Percentiles rank a stretch among this genome's conserved stretches.
Conservation (phyloP, 345 rosid species). For the Bruguiera gymnorhiza region DNA sequence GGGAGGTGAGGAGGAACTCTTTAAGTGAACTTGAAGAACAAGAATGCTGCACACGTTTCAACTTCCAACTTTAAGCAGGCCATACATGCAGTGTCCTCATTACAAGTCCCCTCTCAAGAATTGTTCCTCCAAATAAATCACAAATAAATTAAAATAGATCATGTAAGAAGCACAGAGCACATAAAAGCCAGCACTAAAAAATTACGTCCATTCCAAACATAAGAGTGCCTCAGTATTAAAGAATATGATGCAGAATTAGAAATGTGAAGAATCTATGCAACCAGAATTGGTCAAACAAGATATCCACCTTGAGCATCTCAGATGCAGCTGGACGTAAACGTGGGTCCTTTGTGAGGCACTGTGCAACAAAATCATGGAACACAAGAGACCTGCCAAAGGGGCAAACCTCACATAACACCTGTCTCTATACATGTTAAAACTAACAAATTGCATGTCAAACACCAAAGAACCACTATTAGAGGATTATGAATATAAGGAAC, state of each 20-base stretch:
- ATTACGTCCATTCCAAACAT: not conserved
- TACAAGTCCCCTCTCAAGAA: not conserved
- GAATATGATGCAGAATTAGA: not conserved
- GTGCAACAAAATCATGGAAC: slow-evolving; percentile 97
- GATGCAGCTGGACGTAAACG: slow-evolving; percentile 91
- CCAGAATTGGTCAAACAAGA: slow-evolving; percentile 4
- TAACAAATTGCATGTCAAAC: not conserved
- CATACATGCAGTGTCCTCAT: not conserved
- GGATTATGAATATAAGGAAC: slow-evolving; percentile 15
- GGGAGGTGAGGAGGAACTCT: not conserved
- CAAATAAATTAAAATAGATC: not conserved
- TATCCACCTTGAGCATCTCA: slow-evolving; percentile 88
- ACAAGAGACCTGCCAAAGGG: slow-evolving; percentile 76
- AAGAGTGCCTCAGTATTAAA: not conserved
- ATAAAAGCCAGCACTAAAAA: not conserved
- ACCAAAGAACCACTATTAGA: slow-evolving; percentile 3
- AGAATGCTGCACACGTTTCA: not conserved
- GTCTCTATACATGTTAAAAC: not conserved
- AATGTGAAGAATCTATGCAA: not conserved
- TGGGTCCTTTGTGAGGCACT: slow-evolving; percentile 94
- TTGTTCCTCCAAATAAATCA: not conserved
- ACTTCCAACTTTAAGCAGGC: not conserved
- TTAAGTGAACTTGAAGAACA: not conserved
- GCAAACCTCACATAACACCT: slow-evolving; percentile 14
- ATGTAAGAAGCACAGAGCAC: not conserved